Evolutionary conservation across 2,329 filamentous ascomycete genomes (phyloP).

Genomic region (Cercospora citrullina): DNA sequence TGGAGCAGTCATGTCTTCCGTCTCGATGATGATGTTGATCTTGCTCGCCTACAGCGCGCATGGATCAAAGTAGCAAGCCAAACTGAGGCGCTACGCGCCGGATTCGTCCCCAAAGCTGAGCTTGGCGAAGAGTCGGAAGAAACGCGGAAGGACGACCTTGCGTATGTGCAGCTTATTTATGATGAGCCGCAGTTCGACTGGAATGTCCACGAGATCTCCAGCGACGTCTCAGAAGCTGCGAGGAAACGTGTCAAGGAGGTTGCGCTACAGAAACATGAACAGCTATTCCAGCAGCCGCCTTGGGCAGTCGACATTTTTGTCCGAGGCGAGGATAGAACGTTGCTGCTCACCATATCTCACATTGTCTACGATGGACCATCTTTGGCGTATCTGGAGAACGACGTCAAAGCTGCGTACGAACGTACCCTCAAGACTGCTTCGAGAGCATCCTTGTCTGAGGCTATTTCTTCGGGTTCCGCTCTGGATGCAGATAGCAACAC

Average conservation of each 20-base stretch:
- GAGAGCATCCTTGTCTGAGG: conserved; percentile 13
- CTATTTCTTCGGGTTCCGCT: conserved; percentile 13
- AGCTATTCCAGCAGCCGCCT: conserved; percentile 18
- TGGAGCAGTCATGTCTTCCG: conserved; percentile 23
- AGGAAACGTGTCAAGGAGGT: conserved; percentile 9
- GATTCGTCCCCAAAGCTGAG: conserved; percentile 19
- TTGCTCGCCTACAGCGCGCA: conserved; percentile 13
- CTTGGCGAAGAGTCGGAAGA: neutral
- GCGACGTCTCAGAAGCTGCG: conserved; percentile 6
- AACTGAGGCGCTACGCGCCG: conserved; percentile 20
- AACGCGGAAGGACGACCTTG: conserved; percentile 3
- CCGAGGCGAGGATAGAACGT: neutral
- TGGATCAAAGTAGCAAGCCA: conserved; percentile 18
- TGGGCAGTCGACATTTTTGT: conserved; percentile 21
- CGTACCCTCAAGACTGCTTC: conserved; percentile 2
- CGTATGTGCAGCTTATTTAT: conserved; percentile 20
- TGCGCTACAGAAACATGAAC: conserved; percentile 14
- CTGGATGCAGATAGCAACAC: conserved; percentile 14
- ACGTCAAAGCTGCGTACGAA: conserved; percentile 12
- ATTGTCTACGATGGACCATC: conserved; percentile 20
- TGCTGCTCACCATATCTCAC: conserved; percentile 23
- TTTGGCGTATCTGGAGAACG: conserved; percentile 9
- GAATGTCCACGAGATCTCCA: conserved; percentile 1
- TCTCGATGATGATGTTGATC: conserved; percentile 14
- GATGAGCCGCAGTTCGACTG: conserved; percentile 17